Base-by-base conservation (phyloP, 805 yeast genomes). In the Lachancea dasiensis region DNA sequence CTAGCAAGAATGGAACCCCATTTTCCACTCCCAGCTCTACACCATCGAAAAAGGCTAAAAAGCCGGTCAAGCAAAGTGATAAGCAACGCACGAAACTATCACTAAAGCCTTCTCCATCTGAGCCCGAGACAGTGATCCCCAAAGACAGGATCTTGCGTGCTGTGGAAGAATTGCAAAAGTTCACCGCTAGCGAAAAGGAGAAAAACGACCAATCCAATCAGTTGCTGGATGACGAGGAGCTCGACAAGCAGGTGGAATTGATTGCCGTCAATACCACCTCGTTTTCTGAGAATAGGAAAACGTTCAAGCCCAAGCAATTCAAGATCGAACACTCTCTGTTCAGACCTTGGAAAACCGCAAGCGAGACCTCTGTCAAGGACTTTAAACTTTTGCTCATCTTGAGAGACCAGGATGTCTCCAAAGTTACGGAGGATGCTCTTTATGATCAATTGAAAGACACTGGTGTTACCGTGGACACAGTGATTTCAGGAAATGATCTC, bases 401-500 rank as follows among this genome's bases (percentile, higher is more conserved):
- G 55, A 59, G 51, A 31, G 59, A 70, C 58, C 53, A 72, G 63
- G 53, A 70, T 52, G 51, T 58, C 35, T 38, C 52, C 27, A 54
- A 53, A 29, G 45, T 60, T 32, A 27, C 56, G 14, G 60, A 60
- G 35, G 72, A 68, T 30, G 73, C 69, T 77, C 31, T 87, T 86
- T 63, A 63, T 79, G 75, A 85, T 33, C 77, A 85, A 50, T 95
- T 87, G 54, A 58, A 56, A 16, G 52, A 60, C 31, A 44, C 56
- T 26, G 54, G 49, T 20, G 52, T 57, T 17, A 45, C 57, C 5
- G 43, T 64, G 15, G 57, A 58, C 32, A 68, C 76, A 40, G 78
- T 89, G 38, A 69, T 87, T 23, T 73, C 92, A 5, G 80, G 81
- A 39, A 69, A 76, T 31, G 82, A 86, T 49, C 69, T 92, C 46